Percentiles rank a stretch among this genome's conserved stretches.
Conservation (phyloP, 768 basidiomycete genomes). For the Agrocybe chaxingu region DNA sequence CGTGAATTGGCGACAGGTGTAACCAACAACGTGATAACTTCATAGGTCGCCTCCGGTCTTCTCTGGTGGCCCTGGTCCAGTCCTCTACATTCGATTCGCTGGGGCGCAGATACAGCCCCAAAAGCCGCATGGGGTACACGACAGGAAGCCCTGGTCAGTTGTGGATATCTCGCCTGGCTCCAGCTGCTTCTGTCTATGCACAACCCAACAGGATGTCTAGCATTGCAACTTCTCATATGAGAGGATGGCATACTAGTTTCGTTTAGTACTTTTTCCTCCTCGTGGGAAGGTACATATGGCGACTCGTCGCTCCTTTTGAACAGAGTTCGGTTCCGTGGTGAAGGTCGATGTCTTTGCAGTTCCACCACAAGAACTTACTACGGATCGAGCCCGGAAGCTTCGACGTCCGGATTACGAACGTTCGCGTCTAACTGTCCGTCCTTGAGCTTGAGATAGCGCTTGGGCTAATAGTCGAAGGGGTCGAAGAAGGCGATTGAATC, state of each 20-base stretch:
- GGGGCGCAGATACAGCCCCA: no score
- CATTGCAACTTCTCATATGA: conserved; percentile 32
- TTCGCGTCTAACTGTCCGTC: conserved; percentile 14
- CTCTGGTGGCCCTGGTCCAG: conserved; percentile 34
- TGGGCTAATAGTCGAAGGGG: conserved; percentile 38
- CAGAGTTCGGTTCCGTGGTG: no score
- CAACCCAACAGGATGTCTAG: conserved; percentile 43
- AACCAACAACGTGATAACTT: conserved; percentile 52
- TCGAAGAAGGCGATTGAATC: conserved; percentile 35
- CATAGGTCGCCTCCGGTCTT: conserved; percentile 47
- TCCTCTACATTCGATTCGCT: conserved; percentile 41
- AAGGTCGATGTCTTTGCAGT: not conserved
- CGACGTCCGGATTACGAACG: not conserved
- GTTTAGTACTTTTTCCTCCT: conserved; percentile 37
- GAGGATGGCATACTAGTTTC: conserved; percentile 48
- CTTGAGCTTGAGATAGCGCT: conserved; percentile 28
- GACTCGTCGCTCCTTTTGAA: no score
- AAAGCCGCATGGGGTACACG: conserved; percentile 31
- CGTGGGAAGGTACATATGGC: no score
- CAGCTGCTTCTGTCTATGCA: conserved; percentile 34
- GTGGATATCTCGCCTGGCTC: conserved; percentile 42
- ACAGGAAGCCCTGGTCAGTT: conserved; percentile 30
- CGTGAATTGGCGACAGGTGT: conserved; percentile 30
- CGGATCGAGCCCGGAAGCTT: no score
- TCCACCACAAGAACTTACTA: not conserved